A percentile compares a stretch with the other conserved stretches of the same genome.
Conservation (phyloP, 129 eudicot genomes). For the Gnaphalium uliginosum region DNA sequence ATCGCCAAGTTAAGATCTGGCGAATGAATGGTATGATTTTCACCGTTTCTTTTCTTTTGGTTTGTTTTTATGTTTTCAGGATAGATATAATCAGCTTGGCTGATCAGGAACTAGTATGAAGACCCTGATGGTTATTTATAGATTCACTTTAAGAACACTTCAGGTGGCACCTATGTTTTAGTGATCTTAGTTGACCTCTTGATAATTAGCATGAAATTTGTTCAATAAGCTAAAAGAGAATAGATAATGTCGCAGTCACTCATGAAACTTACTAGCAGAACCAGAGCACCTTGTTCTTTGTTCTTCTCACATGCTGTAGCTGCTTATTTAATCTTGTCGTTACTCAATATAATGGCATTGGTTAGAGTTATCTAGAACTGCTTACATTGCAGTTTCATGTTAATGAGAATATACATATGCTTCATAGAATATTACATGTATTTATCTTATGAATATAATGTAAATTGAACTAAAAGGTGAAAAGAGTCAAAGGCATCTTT, state of each 20-base stretch:
- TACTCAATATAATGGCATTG: background rate
- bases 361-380: background rate
- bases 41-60: background rate
- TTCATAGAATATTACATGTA: background rate
- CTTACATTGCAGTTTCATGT: background rate
- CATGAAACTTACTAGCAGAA: background rate
- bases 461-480: no score
- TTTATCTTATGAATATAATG: background rate
- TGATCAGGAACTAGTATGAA: slow-evolving; percentile 5
- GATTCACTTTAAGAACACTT: background rate
- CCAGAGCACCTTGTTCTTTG: background rate
- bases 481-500: background rate
- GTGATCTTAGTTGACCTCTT: no score
- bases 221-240: background rate
- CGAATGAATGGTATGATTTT: slow-evolving; percentile 59
- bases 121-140: background rate
- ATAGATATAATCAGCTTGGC: background rate
- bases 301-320: background rate
- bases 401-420: background rate
- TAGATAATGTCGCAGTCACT: background rate
- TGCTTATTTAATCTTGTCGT: background rate
- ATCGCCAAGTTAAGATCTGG: slow-evolving; percentile 73
- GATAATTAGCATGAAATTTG: background rate
- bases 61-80: background rate
- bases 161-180: background rate